Conservation (phyloP, 768 basidiomycete species). For the Thelephora ganbajun region DNA sequence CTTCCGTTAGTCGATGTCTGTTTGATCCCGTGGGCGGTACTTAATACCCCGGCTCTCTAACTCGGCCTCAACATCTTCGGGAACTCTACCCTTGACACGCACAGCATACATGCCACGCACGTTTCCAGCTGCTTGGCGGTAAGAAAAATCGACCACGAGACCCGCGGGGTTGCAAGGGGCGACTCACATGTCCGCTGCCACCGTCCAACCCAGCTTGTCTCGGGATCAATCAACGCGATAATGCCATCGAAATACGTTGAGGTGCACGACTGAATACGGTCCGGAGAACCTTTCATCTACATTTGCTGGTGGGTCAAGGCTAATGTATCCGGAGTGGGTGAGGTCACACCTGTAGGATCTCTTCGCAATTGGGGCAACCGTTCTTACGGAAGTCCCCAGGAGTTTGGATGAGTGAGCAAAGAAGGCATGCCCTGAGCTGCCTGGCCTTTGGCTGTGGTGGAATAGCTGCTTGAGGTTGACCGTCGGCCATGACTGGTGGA, state of each 20-base stretch:
- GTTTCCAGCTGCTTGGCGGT: constrained; percentile 55
- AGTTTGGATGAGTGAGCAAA: constrained; percentile 84
- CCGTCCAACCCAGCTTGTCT: constrained; percentile 86
- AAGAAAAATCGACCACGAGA: neutral
- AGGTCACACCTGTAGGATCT: constrained; percentile 69
- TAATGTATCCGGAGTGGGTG: neutral
- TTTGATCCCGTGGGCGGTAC: constrained; percentile 77
- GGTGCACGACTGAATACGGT: constrained; percentile 76
- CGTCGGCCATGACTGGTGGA: no score
- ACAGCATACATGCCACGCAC: constrained; percentile 89
- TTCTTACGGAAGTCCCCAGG: constrained; percentile 69
- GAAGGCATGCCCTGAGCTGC: constrained; percentile 77
- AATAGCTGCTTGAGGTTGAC: constrained; percentile 23
- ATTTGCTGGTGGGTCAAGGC: neutral
- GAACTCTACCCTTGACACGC: constrained; percentile 73
- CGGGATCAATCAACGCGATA: constrained; percentile 75
- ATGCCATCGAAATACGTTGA: constrained; percentile 89
- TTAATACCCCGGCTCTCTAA: constrained; percentile 65
- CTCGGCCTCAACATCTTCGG: constrained; percentile 75
- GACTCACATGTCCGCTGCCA: constrained; percentile 88
- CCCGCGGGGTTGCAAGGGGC: neutral
- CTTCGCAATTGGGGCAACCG: constrained; percentile 97
- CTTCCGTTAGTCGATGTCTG: constrained; percentile 47
- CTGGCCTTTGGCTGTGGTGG: constrained; percentile 53
- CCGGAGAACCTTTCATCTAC: constrained; percentile 80